These are phyloP conservation scores for Knoxdaviesia proteae DNA, from an alignment of 2,329 filamentous ascomycete genomes.

Conservation along the genomic window DNA sequence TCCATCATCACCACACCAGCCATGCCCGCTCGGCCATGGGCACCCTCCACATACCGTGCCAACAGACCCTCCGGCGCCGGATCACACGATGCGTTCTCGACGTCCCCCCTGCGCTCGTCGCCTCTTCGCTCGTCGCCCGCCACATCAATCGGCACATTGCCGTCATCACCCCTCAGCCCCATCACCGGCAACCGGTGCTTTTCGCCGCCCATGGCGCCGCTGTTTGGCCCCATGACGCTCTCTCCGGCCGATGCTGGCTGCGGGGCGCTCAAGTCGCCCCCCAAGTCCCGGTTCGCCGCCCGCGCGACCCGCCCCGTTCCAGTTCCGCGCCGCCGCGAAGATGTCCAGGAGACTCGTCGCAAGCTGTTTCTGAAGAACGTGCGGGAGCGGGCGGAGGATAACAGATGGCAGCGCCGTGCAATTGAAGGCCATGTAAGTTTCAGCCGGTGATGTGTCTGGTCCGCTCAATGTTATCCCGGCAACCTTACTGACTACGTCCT, in stretches of 20 bases:
- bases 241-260: too few relatives aligned
- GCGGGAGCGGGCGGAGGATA: constrained; percentile 37
- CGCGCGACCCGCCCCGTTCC: constrained; percentile 42
- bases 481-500: too few relatives aligned
- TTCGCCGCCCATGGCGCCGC: constrained; percentile 18
- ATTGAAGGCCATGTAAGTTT: constrained; percentile 31
- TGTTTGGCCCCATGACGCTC: too few relatives aligned
- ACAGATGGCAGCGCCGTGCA: constrained; percentile 35
- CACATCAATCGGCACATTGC: constrained; percentile 11
- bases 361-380: constrained; percentile 50
- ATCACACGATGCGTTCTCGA: too few relatives aligned
- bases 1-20: constrained; percentile 21
- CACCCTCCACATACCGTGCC: constrained; percentile 3
- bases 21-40: constrained; percentile 20
- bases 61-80: too few relatives aligned
- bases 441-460: not conserved
- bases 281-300: constrained; percentile 27
- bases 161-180: constrained; percentile 24
- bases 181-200: constrained; percentile 24
- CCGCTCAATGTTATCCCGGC: too few relatives aligned
- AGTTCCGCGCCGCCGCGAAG: constrained; percentile 37
- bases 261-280: too few relatives aligned
- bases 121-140: constrained; percentile 39
- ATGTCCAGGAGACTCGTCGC: constrained; percentile 40
- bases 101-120: constrained; percentile 18